A percentile compares a stretch with the other conserved stretches of the same genome.
Evolutionary conservation across 768 basidiomycete species (phyloP).

Genomic region (Boletus sensibilis): DNA sequence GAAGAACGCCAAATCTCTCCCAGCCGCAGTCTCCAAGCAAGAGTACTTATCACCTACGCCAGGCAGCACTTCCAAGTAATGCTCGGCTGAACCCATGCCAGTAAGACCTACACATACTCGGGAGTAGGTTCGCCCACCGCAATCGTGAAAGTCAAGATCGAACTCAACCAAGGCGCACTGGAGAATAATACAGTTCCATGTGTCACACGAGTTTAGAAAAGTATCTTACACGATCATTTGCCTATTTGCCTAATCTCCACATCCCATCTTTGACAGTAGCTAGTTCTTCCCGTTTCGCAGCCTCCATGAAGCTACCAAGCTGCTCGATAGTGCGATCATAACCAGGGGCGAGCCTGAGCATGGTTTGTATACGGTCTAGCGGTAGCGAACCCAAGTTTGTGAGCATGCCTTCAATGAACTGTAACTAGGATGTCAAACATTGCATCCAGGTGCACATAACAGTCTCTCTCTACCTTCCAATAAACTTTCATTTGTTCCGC

Average conservation of each 20-base stretch:
- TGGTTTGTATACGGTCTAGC: constrained; percentile 81
- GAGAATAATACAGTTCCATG: neutral
- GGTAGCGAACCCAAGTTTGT: constrained; percentile 78
- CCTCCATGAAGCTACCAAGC: constrained; percentile 76
- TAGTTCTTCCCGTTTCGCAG: constrained; percentile 72
- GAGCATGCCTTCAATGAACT: constrained; percentile 93
- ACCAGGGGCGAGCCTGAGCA: constrained; percentile 81
- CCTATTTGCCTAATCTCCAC: constrained; percentile 52
- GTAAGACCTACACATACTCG: neutral
- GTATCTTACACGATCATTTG: neutral
- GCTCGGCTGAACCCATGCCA: neutral
- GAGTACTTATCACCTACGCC: neutral
- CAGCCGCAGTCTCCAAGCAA: neutral
- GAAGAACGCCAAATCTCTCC: no score
- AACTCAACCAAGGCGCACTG: neutral
- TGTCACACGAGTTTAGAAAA: neutral
- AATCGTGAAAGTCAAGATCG: neutral
- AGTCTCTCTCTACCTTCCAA: constrained; percentile 64
- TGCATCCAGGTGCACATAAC: neutral
- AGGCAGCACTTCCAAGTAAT: neutral
- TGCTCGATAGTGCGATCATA: constrained; percentile 83
- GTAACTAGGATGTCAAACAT: constrained; percentile 3
- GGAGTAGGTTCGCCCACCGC: neutral
- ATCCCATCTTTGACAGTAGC: constrained; percentile 68
- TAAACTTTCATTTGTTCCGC: constrained; percentile 84